Base-by-base conservation (phyloP, 164 flowering plant genomes). In the Echeveria elegans region DNA sequence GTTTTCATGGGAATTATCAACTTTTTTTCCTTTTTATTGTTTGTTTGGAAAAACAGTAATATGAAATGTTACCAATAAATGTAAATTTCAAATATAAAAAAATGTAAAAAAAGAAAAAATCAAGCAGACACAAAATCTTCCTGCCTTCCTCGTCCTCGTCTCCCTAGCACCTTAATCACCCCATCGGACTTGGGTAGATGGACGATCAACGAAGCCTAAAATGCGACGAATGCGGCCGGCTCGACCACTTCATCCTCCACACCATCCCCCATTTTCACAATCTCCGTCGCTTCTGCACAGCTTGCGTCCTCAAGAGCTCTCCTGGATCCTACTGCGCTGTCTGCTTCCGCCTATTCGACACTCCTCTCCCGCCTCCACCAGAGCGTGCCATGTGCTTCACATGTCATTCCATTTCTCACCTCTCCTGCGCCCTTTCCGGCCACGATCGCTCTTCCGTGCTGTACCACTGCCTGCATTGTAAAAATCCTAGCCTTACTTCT, bases 181-280 rank as follows among this genome's bases (percentile, higher is more conserved):
- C 37, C 9, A 50, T 50, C 56, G 56, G 28, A 50, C 6, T 21
- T 19, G 0, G 56, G 56, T 50, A 24, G 6, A 50, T 50, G 56
- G 56, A n/a, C 5, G 28, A 26, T 23, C 56, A 50, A n/a, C 56
- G 56, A 50, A 21, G 26, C 24, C 8, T 5, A 24, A 23, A 50
- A 7, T 50, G 56, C 56, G 56, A 50, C 26, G 9, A 21, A 50
- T 50, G 56, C 26, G 56, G 56, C 56, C 26, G 26, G 6, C 26
- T 50, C 28, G 28, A 50, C 56, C 56, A 26, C 56, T 61, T 61
- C 64, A n/a, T 61, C 40, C 64, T 61, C 64, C 36, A 61, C 64
- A 31, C 30, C 40, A 21, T 61, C 40, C 40, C 23, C 64, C n/a
- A n/a, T n/a, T n/a, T 19, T 15, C 64, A 6, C 4, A 2, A 31